Conservation (phyloP, 2,329 filamentous ascomycete genomes). For the Nothophoma quercina region DNA sequence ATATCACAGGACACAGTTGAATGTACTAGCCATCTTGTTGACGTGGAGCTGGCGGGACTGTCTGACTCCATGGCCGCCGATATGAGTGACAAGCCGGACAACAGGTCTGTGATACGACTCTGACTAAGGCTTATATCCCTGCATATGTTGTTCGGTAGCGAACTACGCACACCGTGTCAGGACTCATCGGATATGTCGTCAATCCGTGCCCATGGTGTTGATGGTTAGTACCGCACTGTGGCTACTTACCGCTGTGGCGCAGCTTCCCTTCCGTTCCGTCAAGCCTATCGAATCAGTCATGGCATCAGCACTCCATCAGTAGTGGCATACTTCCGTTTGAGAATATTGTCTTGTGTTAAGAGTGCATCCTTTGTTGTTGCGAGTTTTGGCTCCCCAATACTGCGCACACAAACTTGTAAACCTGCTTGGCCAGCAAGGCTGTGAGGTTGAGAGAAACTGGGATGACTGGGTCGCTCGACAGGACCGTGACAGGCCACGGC, state of each 20-base stretch:
- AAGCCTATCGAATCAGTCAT: background rate
- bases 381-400: slow-evolving; percentile 4
- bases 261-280: slow-evolving; percentile 15
- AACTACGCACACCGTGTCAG: too few relatives aligned
- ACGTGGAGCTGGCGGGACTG: too few relatives aligned
- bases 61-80: background rate
- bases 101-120: too few relatives aligned
- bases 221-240: slow-evolving; percentile 9
- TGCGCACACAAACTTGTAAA: background rate
- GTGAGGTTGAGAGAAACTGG: slow-evolving; percentile 9
- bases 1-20: too few relatives aligned
- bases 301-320: background rate
- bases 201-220: background rate
- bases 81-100: background rate
- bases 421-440: slow-evolving; percentile 20
- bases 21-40: too few relatives aligned
- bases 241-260: slow-evolving; percentile 35
- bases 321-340: background rate
- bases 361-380: background rate
- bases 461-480: slow-evolving; percentile 10
- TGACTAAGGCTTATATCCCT: too few relatives aligned
- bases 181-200: background rate
- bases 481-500: background rate
- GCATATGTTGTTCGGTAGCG: too few relatives aligned
- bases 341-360: background rate